These are phyloP conservation scores for Pestalotiopsis sp. DNA, from an alignment of 2,329 filamentous ascomycete species.

Conservation along the genomic window DNA sequence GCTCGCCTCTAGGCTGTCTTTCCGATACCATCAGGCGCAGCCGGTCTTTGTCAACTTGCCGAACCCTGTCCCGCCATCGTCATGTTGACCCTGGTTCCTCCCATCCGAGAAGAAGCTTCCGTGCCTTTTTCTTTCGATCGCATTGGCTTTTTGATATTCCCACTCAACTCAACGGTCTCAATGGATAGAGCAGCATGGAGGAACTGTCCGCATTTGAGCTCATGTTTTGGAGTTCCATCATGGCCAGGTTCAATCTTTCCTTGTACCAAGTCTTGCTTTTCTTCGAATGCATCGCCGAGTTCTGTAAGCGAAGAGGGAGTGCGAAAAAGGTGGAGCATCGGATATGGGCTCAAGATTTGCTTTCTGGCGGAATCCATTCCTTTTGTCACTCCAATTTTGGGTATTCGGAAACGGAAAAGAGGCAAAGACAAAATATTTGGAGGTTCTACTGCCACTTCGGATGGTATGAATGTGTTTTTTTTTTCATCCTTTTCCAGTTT, in stretches of 20 bases:
- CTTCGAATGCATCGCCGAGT: neutral
- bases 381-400: no score
- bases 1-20: neutral
- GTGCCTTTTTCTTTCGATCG: neutral
- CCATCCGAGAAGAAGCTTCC: neutral
- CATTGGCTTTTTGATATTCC: neutral
- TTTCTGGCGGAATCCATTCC: no score
- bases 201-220: neutral
- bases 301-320: neutral
- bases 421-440: neutral
- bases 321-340: no score
- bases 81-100: conserved; percentile 4
- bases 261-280: neutral
- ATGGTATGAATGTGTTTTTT: neutral
- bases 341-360: no score
- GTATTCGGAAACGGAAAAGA: neutral
- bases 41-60: neutral
- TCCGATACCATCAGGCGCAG: neutral
- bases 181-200: neutral
- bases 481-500: neutral
- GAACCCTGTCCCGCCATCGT: conserved; percentile 1
- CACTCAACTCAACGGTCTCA: neutral
- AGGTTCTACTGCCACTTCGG: neutral
- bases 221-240: no score
- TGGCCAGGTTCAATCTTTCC: neutral